Evolutionary conservation across 176 grass and related monocot genomes (phyloP).

Genomic region (Aegilops bicornis): DNA sequence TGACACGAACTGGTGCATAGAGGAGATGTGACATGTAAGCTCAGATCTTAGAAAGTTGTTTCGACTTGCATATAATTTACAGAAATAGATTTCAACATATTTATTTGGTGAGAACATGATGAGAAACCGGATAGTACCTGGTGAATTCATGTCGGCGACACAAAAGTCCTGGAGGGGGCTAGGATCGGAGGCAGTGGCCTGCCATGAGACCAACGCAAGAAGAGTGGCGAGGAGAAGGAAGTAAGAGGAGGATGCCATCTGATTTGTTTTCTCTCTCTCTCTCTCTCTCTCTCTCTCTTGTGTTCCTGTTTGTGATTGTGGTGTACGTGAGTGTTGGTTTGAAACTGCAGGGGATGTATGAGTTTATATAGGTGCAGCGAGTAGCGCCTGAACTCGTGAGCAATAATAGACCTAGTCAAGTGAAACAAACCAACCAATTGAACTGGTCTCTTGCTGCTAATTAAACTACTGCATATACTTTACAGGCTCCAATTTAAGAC

Average conservation of each 20-base stretch:
- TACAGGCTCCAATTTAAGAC: too few species aligned
- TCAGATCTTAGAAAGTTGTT: not conserved
- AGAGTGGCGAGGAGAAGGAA: not conserved
- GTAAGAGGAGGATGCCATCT: not conserved
- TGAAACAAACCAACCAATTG: too few species aligned
- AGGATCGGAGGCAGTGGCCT: not conserved
- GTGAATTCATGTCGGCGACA: not conserved
- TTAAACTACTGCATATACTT: too few species aligned
- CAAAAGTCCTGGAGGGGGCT: not conserved
- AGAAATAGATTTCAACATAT: not conserved
- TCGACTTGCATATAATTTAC: not conserved
- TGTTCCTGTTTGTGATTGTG: too few species aligned
- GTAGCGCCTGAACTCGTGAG: too few species aligned
- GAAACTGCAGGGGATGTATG: too few species aligned
- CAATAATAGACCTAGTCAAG: too few species aligned
- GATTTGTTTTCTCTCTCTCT: too few species aligned
- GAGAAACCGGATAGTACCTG: not conserved
- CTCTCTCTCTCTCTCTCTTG: not conserved
- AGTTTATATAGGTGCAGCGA: too few species aligned
- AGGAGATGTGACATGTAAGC: not conserved
- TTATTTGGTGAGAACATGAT: not conserved
- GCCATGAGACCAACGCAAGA: not conserved
- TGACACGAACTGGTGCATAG: not conserved
- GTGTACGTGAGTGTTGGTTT: too few species aligned
- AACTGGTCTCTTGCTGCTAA: too few species aligned